These are phyloP conservation scores for Lycium barbarum DNA, from an alignment of 257 asterid species.

Conservation along the genomic window DNA sequence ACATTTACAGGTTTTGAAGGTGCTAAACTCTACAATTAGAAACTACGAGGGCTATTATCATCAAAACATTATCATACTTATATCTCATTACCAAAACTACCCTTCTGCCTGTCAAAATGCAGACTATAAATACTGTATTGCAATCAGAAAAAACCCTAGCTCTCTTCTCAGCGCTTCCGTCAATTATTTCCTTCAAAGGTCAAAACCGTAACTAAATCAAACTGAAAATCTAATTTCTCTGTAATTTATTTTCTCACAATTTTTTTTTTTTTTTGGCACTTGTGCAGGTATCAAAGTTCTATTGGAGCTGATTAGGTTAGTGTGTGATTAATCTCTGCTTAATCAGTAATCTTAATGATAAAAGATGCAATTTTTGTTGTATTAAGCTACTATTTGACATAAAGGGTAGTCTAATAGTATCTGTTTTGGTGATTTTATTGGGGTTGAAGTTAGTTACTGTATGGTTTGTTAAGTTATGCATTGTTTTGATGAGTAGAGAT, in stretches of 20 bases:
- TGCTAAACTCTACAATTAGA: not conserved
- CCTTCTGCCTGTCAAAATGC: not conserved
- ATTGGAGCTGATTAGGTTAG: constrained; percentile 6
- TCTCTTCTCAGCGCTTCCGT: not conserved
- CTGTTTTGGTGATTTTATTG: not conserved
- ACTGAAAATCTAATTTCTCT: not conserved
- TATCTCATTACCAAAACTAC: not conserved
- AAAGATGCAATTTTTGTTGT: not conserved
- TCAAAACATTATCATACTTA: not conserved
- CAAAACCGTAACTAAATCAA: not conserved
- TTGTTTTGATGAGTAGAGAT: not conserved
- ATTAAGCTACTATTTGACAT: not conserved
- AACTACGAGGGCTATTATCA: not conserved
- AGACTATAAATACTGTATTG: not conserved
- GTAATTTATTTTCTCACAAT: not conserved
- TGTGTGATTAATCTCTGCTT: not conserved
- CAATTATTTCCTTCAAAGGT: not conserved
- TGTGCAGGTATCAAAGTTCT: not conserved
- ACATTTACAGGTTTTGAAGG: not conserved
- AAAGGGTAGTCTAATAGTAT: not conserved
- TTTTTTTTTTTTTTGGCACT: not conserved
- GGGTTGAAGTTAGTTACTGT: not conserved
- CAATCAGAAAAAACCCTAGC: constrained; percentile 13
- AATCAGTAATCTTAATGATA: not conserved
- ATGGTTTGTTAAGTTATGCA: not conserved